phyloP scores from a whole-genome alignment of 1,139 yeast genomes.

The Yamadazyma pseudoaaseri region DNA sequence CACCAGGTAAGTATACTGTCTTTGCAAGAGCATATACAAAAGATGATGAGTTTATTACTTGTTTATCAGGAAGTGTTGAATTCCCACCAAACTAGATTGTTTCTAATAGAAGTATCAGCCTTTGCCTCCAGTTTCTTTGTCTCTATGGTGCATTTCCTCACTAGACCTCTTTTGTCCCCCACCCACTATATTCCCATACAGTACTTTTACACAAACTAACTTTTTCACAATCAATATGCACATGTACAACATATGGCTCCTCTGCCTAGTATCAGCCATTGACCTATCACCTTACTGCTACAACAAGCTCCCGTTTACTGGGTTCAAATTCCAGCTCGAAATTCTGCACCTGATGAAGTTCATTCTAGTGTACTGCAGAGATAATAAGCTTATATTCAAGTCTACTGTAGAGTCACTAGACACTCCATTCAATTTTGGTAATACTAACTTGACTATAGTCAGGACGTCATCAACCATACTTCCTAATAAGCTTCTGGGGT shows the following conservation, averaged over 20 bases:
- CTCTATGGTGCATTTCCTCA: too few species aligned
- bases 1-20: constrained; percentile 89
- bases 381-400: constrained; percentile 29
- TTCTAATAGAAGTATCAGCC: too few species aligned
- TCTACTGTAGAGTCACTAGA: constrained; percentile 18
- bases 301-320: constrained; percentile 26
- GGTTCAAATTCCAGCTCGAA: constrained; percentile 32
- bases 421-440: constrained; percentile 9
- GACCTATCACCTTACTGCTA: constrained; percentile 14
- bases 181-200: too few species aligned
- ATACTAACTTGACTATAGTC: constrained; percentile 8
- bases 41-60: constrained; percentile 78
- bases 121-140: too few species aligned
- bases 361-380: constrained; percentile 27
- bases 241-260: too few species aligned
- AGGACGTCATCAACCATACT: constrained; percentile 11
- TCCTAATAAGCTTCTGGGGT: constrained; percentile 14
- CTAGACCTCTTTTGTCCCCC: too few species aligned
- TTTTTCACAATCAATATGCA: too few species aligned
- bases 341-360: constrained; percentile 14
- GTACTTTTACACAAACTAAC: too few species aligned
- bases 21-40: constrained; percentile 85
- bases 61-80: constrained; percentile 77
- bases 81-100: constrained; percentile 33
- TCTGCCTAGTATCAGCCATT: constrained; percentile 2